A percentile compares a stretch with the other conserved stretches of the same genome.
Conservation (phyloP, 2,329 filamentous ascomycete species). For the Fusarium sp. region DNA sequence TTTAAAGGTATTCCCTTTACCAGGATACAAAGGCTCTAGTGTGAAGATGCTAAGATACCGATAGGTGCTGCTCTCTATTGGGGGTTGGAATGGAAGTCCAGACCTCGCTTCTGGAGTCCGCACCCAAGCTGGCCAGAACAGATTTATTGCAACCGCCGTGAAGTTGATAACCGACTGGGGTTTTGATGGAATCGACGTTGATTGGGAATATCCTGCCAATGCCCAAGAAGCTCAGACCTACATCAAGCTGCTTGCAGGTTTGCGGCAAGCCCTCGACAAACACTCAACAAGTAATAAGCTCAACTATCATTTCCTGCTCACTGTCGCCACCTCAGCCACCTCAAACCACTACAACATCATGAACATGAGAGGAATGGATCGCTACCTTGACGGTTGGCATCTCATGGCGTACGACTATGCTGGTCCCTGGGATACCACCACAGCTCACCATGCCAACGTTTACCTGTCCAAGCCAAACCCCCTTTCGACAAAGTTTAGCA, state of each 20-base stretch:
- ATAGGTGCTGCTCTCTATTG: slow-evolving; percentile 54
- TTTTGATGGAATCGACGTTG: slow-evolving; percentile 65
- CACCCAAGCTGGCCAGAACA: slow-evolving; percentile 66
- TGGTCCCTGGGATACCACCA: slow-evolving; percentile 69
- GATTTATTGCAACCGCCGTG: slow-evolving; percentile 75
- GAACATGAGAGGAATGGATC: slow-evolving; percentile 63
- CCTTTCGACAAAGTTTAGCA: slow-evolving; percentile 72
- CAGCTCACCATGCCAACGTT: slow-evolving; percentile 77
- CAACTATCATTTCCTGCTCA: slow-evolving; percentile 60
- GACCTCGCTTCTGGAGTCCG: slow-evolving; percentile 63
- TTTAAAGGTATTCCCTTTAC: slow-evolving; percentile 65
- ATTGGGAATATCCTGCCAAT: slow-evolving; percentile 63
- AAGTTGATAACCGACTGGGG: slow-evolving; percentile 74
- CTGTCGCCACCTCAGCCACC: slow-evolving; percentile 60
- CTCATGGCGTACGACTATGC: slow-evolving; percentile 77
- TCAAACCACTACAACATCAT: slow-evolving; percentile 59
- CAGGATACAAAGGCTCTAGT: background rate
- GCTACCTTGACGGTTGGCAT: slow-evolving; percentile 66
- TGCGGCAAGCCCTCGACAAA: slow-evolving; percentile 54
- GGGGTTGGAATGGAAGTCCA: slow-evolving; percentile 78
- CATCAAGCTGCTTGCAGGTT: slow-evolving; percentile 33
- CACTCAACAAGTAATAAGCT: slow-evolving; percentile 53
- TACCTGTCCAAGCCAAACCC: slow-evolving; percentile 62
- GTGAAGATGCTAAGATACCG: slow-evolving; percentile 19
- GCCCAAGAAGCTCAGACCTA: slow-evolving; percentile 49